These are phyloP conservation scores for Aureobasidium pullulans DNA, from an alignment of 2,329 filamentous ascomycete genomes.

Conservation along the genomic window DNA sequence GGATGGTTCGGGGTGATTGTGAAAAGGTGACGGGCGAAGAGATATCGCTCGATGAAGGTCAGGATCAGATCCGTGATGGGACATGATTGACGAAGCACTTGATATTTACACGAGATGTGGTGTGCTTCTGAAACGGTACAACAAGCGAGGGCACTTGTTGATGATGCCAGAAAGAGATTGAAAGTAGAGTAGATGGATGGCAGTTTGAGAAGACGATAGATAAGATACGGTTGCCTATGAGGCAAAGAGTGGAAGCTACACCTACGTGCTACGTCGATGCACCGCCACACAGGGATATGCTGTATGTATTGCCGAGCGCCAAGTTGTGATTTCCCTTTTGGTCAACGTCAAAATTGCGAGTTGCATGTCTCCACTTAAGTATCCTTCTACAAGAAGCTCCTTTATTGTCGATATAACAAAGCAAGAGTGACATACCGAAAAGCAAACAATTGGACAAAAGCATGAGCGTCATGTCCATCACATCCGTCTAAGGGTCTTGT, in stretches of 20 bases:
- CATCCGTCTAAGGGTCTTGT: neutral
- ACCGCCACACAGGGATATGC: neutral
- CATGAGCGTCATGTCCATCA: neutral
- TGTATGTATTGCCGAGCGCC: neutral
- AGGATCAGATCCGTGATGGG: slow-evolving; percentile 32
- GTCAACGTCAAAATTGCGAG: slow-evolving; percentile 9
- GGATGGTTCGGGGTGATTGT: slow-evolving; percentile 26
- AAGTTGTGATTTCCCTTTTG: neutral
- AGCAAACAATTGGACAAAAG: neutral
- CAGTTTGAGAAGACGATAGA: slow-evolving; percentile 1
- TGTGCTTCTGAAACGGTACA: neutral
- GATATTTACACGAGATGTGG: neutral
- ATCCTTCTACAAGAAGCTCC: neutral
- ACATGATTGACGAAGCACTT: neutral
- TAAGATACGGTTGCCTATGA: slow-evolving; percentile 6
- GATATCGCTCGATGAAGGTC: slow-evolving; percentile 43
- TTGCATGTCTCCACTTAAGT: neutral
- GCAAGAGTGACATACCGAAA: neutral
- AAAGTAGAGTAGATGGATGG: neutral
- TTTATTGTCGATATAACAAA: neutral
- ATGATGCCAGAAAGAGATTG: neutral
- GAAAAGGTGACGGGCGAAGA: slow-evolving; percentile 40
- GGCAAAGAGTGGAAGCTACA: neutral
- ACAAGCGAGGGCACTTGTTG: neutral
- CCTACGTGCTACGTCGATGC: neutral